phyloP scores from a whole-genome alignment of 805 yeast species.

The Suhomyces faveliae region DNA sequence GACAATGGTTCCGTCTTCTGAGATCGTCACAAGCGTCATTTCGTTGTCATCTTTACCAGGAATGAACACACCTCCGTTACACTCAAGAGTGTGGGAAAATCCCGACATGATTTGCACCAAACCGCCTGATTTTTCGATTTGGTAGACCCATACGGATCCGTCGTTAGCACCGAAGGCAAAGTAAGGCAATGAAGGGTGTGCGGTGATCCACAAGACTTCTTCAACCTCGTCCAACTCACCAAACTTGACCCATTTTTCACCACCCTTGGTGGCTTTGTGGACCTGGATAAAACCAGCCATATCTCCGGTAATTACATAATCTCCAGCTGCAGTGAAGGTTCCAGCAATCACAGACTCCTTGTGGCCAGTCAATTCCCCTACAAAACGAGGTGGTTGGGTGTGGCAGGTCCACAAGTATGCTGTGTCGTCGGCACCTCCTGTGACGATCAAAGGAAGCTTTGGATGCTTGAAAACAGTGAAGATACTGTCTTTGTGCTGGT shows the following conservation, averaged over 20 bases:
- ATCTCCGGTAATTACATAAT: slow-evolving; percentile 82
- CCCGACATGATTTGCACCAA: slow-evolving; percentile 75
- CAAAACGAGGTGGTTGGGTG: slow-evolving; percentile 76
- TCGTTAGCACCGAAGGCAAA: slow-evolving; percentile 92
- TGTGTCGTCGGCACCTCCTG: slow-evolving; percentile 93
- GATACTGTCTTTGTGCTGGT: slow-evolving; percentile 83
- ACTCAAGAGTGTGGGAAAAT: slow-evolving; percentile 75
- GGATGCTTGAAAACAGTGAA: slow-evolving; percentile 85
- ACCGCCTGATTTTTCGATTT: slow-evolving; percentile 49
- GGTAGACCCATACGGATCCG: slow-evolving; percentile 94
- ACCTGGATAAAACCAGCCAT: slow-evolving; percentile 87
- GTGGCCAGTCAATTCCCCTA: slow-evolving; percentile 74
- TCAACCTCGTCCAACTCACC: slow-evolving; percentile 82
- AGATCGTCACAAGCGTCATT: slow-evolving; percentile 66
- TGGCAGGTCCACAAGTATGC: slow-evolving; percentile 94
- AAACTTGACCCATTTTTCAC: slow-evolving; percentile 75
- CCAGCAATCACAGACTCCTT: slow-evolving; percentile 86
- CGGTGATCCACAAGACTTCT: slow-evolving; percentile 79
- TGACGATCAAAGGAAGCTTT: slow-evolving; percentile 74
- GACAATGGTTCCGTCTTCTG: slow-evolving; percentile 84
- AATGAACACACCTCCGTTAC: slow-evolving; percentile 77
- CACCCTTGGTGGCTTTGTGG: slow-evolving; percentile 68
- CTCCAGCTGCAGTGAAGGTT: slow-evolving; percentile 81
- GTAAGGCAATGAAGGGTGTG: slow-evolving; percentile 75
- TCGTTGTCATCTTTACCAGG: slow-evolving; percentile 51